These are phyloP conservation scores for Termitomyces sp. DNA, from an alignment of 768 basidiomycete species.

Conservation along the genomic window DNA sequence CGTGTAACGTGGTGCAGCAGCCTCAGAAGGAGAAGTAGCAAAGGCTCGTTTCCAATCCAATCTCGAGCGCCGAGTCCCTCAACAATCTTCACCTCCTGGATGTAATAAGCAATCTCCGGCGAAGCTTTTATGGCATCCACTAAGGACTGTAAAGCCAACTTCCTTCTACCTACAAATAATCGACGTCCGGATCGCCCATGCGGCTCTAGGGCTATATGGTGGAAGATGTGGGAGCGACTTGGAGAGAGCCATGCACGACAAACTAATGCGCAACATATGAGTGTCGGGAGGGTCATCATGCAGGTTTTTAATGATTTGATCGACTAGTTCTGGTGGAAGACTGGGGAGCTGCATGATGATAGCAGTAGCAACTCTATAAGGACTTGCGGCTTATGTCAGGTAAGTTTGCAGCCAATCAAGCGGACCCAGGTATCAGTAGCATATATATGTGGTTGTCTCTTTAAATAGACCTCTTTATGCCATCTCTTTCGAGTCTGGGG, in stretches of 20 bases:
- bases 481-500: no score
- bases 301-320: slow-evolving; percentile 21
- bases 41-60: slow-evolving; percentile 18
- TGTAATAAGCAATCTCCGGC: slow-evolving; percentile 13
- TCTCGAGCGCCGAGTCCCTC: slow-evolving; percentile 19
- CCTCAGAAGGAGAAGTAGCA: slow-evolving; percentile 14
- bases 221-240: slow-evolving; percentile 21
- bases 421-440: slow-evolving; percentile 4
- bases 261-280: slow-evolving; percentile 22
- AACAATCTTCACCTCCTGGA: slow-evolving; percentile 19
- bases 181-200: slow-evolving; percentile 4
- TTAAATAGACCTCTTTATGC: no score
- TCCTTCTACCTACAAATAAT: not conserved
- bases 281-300: slow-evolving; percentile 16
- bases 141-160: slow-evolving; percentile 13
- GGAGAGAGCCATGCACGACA: slow-evolving; percentile 21
- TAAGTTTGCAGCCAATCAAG: not conserved
- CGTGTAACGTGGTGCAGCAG: slow-evolving; percentile 16
- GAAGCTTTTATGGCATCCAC: slow-evolving; percentile 9
- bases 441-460: not conserved
- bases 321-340: slow-evolving; percentile 25
- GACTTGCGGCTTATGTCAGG: not conserved
- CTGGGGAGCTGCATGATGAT: not conserved
- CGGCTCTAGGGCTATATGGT: slow-evolving; percentile 15
- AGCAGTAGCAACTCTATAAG: not conserved